Evolutionary conservation across 768 basidiomycete genomes (phyloP).

Genomic region (Dacryopinax spathularia): DNA sequence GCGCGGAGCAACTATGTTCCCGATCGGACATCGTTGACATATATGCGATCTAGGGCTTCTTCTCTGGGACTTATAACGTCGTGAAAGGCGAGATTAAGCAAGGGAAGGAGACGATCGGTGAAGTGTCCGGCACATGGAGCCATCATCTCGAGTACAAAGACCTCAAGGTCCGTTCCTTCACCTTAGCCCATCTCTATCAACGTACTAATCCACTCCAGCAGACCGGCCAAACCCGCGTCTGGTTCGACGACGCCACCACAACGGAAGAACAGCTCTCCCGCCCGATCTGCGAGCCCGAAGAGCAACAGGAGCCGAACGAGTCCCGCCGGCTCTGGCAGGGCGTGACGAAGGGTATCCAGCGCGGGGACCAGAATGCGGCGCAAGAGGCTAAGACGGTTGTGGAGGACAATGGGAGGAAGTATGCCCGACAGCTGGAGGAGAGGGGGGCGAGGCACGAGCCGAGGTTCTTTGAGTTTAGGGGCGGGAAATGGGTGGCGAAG

Average conservation of each 20-base stretch:
- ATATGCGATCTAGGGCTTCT: conserved; percentile 58
- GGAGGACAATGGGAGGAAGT: conserved; percentile 83
- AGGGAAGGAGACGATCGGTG: conserved; percentile 54
- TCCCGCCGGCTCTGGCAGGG: conserved; percentile 78
- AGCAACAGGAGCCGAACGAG: conserved; percentile 80
- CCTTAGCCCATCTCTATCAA: background rate
- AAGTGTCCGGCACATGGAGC: conserved; percentile 83
- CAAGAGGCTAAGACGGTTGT: conserved; percentile 79
- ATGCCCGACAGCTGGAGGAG: conserved; percentile 58
- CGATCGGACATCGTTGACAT: background rate
- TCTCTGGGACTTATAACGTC: conserved; percentile 90
- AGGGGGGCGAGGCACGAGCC: conserved; percentile 53
- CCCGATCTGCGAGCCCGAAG: conserved; percentile 74
- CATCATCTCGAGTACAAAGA: conserved; percentile 74
- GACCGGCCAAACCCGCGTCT: conserved; percentile 52
- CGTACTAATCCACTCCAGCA: conserved; percentile 20
- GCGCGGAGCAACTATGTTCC: conserved; percentile 8
- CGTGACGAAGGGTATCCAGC: conserved; percentile 70
- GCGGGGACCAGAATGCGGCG: conserved; percentile 87
- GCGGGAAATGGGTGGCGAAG: conserved; percentile 74
- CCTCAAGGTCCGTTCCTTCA: conserved; percentile 35
- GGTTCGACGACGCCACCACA: conserved; percentile 75
- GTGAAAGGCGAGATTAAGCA: conserved; percentile 66
- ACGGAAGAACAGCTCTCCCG: conserved; percentile 51
- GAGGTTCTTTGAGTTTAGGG: conserved; percentile 62